phyloP scores from a whole-genome alignment of 352 stramenopile species.

The Globisporangium cederbergense region DNA sequence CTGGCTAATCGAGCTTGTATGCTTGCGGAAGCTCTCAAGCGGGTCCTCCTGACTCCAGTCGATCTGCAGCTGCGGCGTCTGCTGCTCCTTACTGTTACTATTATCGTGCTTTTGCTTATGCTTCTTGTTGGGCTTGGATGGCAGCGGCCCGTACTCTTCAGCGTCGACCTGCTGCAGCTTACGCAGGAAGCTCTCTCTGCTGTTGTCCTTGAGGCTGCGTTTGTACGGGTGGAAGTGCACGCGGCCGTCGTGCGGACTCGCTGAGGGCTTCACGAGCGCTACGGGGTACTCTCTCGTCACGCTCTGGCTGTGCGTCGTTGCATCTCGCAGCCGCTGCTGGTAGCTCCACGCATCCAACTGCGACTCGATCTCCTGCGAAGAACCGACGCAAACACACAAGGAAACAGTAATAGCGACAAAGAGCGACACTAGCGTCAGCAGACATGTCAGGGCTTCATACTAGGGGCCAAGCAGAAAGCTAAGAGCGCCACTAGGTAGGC shows the following conservation, averaged over 20 bases:
- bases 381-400: neutral
- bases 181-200: slow-evolving; percentile 32
- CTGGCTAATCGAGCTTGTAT: slow-evolving; percentile 33
- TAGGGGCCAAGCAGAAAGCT: neutral
- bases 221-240: slow-evolving; percentile 11
- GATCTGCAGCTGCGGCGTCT: slow-evolving; percentile 2
- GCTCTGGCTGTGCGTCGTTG: slow-evolving; percentile 40
- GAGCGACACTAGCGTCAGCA: neutral
- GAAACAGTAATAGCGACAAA: neutral
- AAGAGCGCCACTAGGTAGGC: neutral
- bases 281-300: slow-evolving; percentile 42
- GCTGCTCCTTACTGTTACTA: neutral
- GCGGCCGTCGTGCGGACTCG: neutral
- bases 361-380: slow-evolving; percentile 35
- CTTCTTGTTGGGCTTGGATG: slow-evolving; percentile 20
- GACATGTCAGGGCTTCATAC: neutral
- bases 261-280: slow-evolving; percentile 28
- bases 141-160: slow-evolving; percentile 44
- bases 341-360: slow-evolving; percentile 48
- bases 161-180: slow-evolving; percentile 37
- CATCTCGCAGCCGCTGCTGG: slow-evolving; percentile 45
- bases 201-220: slow-evolving; percentile 18
- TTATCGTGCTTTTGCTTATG: slow-evolving; percentile 23
- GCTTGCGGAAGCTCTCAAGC: slow-evolving; percentile 25
- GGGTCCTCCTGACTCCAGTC: slow-evolving; percentile 32